Conservation (phyloP, 2,329 filamentous ascomycete species). For the Penicillium sp. region DNA sequence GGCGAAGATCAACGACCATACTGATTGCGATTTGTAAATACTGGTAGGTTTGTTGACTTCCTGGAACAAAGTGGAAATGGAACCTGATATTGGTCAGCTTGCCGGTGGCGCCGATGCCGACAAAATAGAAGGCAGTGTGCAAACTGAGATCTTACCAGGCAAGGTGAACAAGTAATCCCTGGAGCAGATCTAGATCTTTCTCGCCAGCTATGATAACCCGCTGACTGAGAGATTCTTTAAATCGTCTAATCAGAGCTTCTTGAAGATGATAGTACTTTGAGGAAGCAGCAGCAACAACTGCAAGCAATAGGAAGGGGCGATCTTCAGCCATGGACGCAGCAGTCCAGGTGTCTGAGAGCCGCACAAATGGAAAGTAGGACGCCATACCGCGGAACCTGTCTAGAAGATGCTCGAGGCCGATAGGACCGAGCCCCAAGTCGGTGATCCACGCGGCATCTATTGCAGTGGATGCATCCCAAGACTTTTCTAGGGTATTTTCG, state of each 20-base stretch:
- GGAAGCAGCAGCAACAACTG: conserved; percentile 16
- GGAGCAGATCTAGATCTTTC: conserved; percentile 29
- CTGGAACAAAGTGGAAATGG: conserved; percentile 19
- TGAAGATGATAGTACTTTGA: conserved; percentile 10
- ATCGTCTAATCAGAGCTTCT: conserved; percentile 4
- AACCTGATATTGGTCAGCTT: conserved; percentile 14
- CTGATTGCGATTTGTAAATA: conserved; percentile 24
- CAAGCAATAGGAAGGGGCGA: conserved; percentile 20
- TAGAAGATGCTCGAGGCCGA: conserved; percentile 12
- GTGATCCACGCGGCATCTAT: conserved; percentile 8
- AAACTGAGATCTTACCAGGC: conserved; percentile 20
- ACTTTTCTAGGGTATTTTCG: background rate
- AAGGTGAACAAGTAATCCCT: conserved; percentile 29
- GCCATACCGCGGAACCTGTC: conserved; percentile 16
- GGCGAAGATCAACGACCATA: conserved; percentile 20
- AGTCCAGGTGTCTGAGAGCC: conserved; percentile 9
- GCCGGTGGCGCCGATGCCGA: background rate
- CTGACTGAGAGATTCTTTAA: conserved; percentile 14
- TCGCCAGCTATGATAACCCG: conserved; percentile 16
- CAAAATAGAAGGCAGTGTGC: background rate
- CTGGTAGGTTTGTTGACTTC: conserved; percentile 22
- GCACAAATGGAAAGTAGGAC: conserved; percentile 18
- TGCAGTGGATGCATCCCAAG: background rate
- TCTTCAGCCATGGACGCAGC: conserved; percentile 17
- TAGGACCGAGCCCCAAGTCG: conserved; percentile 2